phyloP scores from a whole-genome alignment of 2,329 filamentous ascomycete genomes.

The Beauveria australis region DNA sequence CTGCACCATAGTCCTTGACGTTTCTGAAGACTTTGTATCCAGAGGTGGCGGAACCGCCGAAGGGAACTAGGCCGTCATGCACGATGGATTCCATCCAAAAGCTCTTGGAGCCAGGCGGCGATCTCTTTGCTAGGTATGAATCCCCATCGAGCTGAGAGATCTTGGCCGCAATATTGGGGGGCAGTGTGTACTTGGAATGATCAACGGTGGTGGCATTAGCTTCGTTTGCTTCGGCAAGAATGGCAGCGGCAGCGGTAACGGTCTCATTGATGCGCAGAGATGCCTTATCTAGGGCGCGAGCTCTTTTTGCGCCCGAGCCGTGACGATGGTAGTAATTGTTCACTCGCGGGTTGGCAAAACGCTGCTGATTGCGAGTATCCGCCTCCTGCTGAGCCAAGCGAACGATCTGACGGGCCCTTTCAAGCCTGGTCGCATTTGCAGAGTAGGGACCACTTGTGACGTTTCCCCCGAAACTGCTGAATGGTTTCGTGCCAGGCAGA shows the following conservation, averaged over 20 bases:
- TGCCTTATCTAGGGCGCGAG: neutral
- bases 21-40: conserved; percentile 9
- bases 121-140: neutral
- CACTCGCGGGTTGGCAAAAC: neutral
- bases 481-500: neutral
- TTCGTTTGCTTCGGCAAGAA: conserved; percentile 3
- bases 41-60: conserved; percentile 1
- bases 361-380: neutral
- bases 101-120: neutral
- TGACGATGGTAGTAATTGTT: conserved; percentile 5
- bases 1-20: conserved; percentile 7
- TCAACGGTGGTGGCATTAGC: neutral
- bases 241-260: neutral
- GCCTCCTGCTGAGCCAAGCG: conserved; percentile 9
- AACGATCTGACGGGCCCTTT: conserved; percentile 35
- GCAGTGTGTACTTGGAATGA: neutral
- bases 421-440: conserved; percentile 34
- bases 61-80: conserved; percentile 3
- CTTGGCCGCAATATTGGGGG: neutral
- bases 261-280: conserved; percentile 5
- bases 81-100: conserved; percentile 5
- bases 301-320: neutral
- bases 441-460: conserved; percentile 7
- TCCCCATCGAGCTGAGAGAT: neutral
- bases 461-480: neutral